A percentile compares a stretch with the other conserved stretches of the same genome.
Conservation (phyloP, 768 basidiomycete species). For the Panus rudis region DNA sequence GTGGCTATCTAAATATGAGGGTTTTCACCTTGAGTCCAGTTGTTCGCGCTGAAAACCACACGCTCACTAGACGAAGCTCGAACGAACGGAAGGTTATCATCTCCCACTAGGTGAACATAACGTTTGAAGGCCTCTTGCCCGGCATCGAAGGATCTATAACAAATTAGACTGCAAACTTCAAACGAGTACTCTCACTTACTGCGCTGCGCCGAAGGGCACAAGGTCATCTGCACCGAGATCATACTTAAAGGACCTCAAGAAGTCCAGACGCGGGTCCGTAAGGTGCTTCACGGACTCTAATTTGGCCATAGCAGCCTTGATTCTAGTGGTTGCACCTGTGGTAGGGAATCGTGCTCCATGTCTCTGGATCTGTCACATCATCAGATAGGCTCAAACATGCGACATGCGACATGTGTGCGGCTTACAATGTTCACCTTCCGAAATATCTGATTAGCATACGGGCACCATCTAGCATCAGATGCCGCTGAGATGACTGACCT, state of each 20-base stretch:
- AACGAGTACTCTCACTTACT: slow-evolving; percentile 36
- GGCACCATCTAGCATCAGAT: too few species aligned
- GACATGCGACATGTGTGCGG: neutral
- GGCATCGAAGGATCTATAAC: slow-evolving; percentile 39
- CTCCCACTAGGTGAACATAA: slow-evolving; percentile 42
- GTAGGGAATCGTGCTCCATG: slow-evolving; percentile 82
- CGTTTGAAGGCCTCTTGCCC: slow-evolving; percentile 47
- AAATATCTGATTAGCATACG: slow-evolving; percentile 1
- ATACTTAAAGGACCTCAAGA: slow-evolving; percentile 53
- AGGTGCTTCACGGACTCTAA: slow-evolving; percentile 41
- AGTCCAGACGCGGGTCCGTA: slow-evolving; percentile 41
- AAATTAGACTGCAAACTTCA: neutral
- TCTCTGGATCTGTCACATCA: slow-evolving; percentile 56
- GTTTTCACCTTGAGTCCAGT: slow-evolving; percentile 57
- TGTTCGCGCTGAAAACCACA: slow-evolving; percentile 59
- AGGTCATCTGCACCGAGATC: slow-evolving; percentile 51
- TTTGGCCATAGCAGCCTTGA: slow-evolving; percentile 44
- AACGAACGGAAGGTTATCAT: slow-evolving; percentile 44
- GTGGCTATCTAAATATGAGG: neutral
- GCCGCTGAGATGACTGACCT: slow-evolving; percentile 34
- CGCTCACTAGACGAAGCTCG: slow-evolving; percentile 45
- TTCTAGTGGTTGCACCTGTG: slow-evolving; percentile 32
- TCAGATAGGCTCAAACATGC: neutral
- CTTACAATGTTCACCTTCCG: slow-evolving; percentile 56
- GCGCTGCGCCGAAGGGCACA: slow-evolving; percentile 57